Conservation (phyloP, 768 basidiomycete genomes). For the Termitomyces sp. region DNA sequence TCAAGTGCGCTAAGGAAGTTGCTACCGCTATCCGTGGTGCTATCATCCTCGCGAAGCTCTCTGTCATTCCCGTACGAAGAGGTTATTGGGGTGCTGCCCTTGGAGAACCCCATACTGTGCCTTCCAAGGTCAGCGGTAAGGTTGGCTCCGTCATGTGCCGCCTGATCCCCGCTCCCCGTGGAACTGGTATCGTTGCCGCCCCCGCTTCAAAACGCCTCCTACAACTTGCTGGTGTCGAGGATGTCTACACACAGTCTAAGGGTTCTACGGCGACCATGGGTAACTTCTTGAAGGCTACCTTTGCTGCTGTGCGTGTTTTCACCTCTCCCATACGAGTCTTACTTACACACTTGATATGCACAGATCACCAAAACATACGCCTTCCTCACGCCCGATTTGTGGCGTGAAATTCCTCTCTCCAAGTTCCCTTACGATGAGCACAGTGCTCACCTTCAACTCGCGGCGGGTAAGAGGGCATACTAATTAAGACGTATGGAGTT, state of each 20-base stretch:
- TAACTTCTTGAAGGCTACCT: slow-evolving; percentile 98
- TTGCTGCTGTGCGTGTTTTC: slow-evolving; percentile 64
- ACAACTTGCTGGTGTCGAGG: slow-evolving; percentile 96
- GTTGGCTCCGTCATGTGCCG: slow-evolving; percentile 99
- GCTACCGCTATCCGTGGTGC: slow-evolving; percentile 99
- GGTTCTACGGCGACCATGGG: slow-evolving; percentile 99
- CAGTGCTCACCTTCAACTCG: slow-evolving; percentile 86
- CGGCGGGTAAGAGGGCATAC: slow-evolving; percentile 75
- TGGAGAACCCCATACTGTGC: slow-evolving; percentile 98
- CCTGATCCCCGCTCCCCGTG: slow-evolving; percentile 95
- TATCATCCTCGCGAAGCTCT: slow-evolving; percentile 97
- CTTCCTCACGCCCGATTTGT: slow-evolving; percentile 97
- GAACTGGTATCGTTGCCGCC: slow-evolving; percentile 99
- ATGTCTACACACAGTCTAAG: slow-evolving; percentile 96
- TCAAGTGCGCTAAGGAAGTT: slow-evolving; percentile 99
- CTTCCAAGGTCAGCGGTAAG: slow-evolving; percentile 97
- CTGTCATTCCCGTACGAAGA: slow-evolving; percentile 95
- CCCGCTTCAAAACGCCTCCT: slow-evolving; percentile 95
- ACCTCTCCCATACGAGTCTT: slow-evolving; percentile 1
- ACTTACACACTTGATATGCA: background rate
- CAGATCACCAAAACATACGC: slow-evolving; percentile 97
- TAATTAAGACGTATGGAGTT: slow-evolving; percentile 18
- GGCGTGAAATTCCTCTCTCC: slow-evolving; percentile 89
- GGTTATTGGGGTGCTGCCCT: slow-evolving; percentile 99
- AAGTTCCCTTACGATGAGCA: slow-evolving; percentile 94